Conservation (phyloP, 2,329 filamentous ascomycete genomes). For the Rhinocladiella mackenziei region DNA sequence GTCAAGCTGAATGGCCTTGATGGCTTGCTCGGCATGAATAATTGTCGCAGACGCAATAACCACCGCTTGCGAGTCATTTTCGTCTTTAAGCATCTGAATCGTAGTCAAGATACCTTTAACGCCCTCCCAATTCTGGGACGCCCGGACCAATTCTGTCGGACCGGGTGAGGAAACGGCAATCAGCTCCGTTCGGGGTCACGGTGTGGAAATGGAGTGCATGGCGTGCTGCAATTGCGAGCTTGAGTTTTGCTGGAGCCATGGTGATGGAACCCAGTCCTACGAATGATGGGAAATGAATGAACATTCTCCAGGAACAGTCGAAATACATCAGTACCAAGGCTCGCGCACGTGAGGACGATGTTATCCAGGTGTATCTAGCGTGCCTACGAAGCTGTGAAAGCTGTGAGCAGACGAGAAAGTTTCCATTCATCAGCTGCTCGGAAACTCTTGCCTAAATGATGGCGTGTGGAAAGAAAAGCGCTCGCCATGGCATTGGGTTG, state of each 20-base stretch:
- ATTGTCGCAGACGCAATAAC: constrained; percentile 54
- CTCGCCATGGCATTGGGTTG: too few species aligned
- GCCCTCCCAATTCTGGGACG: constrained; percentile 48
- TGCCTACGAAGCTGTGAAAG: too few species aligned
- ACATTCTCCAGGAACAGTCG: too few species aligned
- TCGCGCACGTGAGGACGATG: too few species aligned
- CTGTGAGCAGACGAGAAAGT: too few species aligned
- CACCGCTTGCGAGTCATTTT: constrained; percentile 51
- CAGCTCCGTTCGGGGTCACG: constrained; percentile 47
- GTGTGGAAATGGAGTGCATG: constrained; percentile 50
- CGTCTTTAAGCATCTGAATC: constrained; percentile 56
- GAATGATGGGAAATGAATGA: background rate
- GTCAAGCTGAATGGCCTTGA: constrained; percentile 53
- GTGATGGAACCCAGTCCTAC: background rate
- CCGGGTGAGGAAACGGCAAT: constrained; percentile 50
- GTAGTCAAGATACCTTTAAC: constrained; percentile 53
- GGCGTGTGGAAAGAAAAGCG: too few species aligned
- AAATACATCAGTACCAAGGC: too few species aligned
- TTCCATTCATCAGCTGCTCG: too few species aligned
- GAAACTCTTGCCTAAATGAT: too few species aligned
- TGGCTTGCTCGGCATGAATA: constrained; percentile 55
- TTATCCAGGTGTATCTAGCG: too few species aligned
- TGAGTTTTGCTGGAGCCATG: constrained; percentile 34
- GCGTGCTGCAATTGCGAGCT: constrained; percentile 44
- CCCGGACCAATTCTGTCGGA: constrained; percentile 48